phyloP scores from a whole-genome alignment of 202 grass and related monocot genomes.

The Alloteropsis angusta region DNA sequence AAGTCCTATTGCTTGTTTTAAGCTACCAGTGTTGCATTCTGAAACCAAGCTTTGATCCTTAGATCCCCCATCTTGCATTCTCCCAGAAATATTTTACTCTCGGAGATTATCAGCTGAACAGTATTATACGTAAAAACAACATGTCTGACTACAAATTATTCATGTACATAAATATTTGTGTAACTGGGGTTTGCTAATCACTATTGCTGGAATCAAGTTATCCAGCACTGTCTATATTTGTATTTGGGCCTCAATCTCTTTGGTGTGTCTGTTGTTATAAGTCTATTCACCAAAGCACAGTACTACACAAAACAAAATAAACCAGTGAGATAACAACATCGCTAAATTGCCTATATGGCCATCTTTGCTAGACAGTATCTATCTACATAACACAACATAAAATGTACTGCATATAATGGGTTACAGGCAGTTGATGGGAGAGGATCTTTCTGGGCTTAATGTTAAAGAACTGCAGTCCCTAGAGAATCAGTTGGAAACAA shows the following conservation, averaged over 20 bases:
- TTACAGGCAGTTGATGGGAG: constrained; percentile 82
- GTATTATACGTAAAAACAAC: background rate
- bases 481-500: constrained; percentile 75
- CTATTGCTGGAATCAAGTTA: background rate
- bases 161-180: background rate
- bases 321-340: background rate
- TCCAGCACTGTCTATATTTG: background rate
- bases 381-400: background rate
- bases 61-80: background rate
- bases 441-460: constrained; percentile 63
- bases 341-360: background rate
- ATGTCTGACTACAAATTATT: background rate
- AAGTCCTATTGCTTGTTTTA: background rate
- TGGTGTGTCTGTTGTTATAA: background rate
- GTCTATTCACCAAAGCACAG: background rate
- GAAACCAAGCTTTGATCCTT: background rate
- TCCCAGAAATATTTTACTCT: background rate
- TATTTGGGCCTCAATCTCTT: background rate
- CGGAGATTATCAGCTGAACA: background rate
- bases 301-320: background rate
- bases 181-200: background rate
- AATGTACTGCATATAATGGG: background rate
- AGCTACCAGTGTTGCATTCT: background rate
- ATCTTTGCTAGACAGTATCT: background rate
- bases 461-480: constrained; percentile 49